Evolutionary conservation across 768 basidiomycete species (phyloP).

Genomic region (Mycena rosella): DNA sequence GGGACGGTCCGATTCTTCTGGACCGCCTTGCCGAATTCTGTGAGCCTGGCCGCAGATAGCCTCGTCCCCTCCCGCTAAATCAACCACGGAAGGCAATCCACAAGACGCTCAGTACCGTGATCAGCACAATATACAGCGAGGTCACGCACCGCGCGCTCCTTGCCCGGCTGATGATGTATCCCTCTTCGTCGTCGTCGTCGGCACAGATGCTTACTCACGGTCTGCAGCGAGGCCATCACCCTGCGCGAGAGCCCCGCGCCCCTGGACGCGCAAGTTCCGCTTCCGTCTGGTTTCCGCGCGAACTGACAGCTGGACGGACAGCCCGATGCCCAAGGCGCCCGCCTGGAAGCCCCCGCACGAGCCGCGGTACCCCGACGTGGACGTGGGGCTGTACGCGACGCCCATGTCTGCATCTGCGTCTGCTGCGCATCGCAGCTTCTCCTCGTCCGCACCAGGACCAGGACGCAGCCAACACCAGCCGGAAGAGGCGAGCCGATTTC

Average conservation of each 20-base stretch:
- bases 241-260: conserved; percentile 5
- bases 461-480: neutral
- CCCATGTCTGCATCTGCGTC: conserved; percentile 16
- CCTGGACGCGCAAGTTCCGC: neutral
- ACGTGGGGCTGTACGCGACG: conserved; percentile 13
- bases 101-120: neutral
- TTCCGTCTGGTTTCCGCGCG: neutral
- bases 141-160: conserved; percentile 6
- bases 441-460: neutral
- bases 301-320: neutral
- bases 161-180: conserved; percentile 10
- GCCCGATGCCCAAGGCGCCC: neutral
- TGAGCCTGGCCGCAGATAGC: conserved; percentile 1
- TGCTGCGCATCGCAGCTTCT: neutral
- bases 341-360: neutral
- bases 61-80: neutral
- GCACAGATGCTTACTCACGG: neutral
- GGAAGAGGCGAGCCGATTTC: neutral
- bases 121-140: neutral
- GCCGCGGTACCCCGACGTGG: neutral
- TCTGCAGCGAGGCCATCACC: neutral
- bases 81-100: conserved; percentile 15
- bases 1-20: conserved; percentile 47
- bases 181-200: neutral
- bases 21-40: conserved; percentile 21